Evolutionary conservation across 192 early-diverging fungal genomes (phyloP), one percentile per base, ranked within the genome.

Genomic region (Entomortierella parvispora): DNA sequence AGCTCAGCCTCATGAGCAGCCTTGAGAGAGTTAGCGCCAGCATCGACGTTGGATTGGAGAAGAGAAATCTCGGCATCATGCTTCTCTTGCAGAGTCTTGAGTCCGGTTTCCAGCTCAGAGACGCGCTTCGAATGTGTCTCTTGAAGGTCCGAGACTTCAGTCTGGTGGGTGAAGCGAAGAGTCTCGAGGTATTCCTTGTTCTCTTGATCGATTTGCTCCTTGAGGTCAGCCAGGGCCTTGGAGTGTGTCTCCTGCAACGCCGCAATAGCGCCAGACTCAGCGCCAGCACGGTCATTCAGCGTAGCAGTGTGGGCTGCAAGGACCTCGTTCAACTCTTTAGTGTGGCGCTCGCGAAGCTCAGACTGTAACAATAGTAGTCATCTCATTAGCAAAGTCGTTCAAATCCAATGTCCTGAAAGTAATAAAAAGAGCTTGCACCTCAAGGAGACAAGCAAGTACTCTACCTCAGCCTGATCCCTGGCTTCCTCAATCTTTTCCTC

Each of bases 241-340:
- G 58, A 51, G 20, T 79, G 67, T n/a, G 71, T 67, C 43, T 52
- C 49, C 34, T 68, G 68, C n/a, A 81, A 42, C 3, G 58, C 63
- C 31, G 58, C 62, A 43, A 81, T 59, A 3, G 59, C 65, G 37
- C 65, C 74, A 20, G 74, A 77, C 33, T 77, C 74, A 12, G 46
- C 74, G 28, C 74, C 74, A 31, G 74, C 74, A 28, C 74, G 74
- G 12, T 77, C 74, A 34, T 77, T 68, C 18, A 77, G 42, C 22
- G 65, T 33, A 14, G 65, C 59, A 22, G 74, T 77, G 32, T 68
- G 78, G n/a, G 69, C 78, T 18, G 69, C 51, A 34, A 71, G 54
- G 10, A 64, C 32, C 9, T 61, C 34, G 23, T 63, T 66, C 40
- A 68, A 23, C 34, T 72, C 65, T 37, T 74, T 65, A 18, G 59